These are phyloP conservation scores for Massariosphaeria phaeospora DNA, from an alignment of 495 filamentous ascomycete genomes.

Conservation along the genomic window DNA sequence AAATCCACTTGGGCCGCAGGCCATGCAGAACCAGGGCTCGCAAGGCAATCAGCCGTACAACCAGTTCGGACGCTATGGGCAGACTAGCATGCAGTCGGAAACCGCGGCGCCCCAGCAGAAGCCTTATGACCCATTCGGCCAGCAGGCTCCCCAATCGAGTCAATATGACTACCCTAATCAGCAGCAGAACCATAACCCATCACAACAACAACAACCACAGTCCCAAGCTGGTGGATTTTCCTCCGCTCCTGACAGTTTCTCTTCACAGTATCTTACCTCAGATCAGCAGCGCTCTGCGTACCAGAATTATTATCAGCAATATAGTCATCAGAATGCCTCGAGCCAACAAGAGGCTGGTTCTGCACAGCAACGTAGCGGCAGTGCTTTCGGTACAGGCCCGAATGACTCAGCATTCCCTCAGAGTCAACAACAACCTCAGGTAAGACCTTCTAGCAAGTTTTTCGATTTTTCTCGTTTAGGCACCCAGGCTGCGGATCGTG, in stretches of 20 bases:
- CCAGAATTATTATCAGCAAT: conserved; percentile 72
- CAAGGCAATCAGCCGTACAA: conserved; percentile 45
- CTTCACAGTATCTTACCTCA: conserved; percentile 74
- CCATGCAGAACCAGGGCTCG: conserved; percentile 36
- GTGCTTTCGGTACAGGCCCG: conserved; percentile 70
- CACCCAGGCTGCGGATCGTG: too few species aligned
- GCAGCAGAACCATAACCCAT: conserved; percentile 44
- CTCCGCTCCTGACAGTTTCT: conserved; percentile 74
- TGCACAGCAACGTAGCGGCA: conserved; percentile 63
- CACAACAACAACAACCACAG: conserved; percentile 36
- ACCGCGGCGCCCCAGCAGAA: conserved; percentile 63
- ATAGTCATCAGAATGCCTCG: conserved; percentile 62
- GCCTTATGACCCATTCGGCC: conserved; percentile 79
- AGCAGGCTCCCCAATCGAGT: conserved; percentile 56
- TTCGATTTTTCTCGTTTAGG: too few species aligned
- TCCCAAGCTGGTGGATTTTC: conserved; percentile 57
- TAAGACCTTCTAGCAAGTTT: conserved; percentile 34
- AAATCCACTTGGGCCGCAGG: conserved; percentile 47
- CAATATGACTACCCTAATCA: conserved; percentile 55
- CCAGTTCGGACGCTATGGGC: conserved; percentile 69
- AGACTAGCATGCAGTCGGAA: conserved; percentile 52
- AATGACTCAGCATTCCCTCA: conserved; percentile 59
- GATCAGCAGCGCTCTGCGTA: conserved; percentile 69
- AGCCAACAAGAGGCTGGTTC: conserved; percentile 66
- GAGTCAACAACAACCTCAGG: conserved; percentile 39